Percentiles rank a stretch among this genome's conserved stretches.
phyloP scores from a whole-genome alignment of 108 stramenopile species.

The Cyclotella cryptica region DNA sequence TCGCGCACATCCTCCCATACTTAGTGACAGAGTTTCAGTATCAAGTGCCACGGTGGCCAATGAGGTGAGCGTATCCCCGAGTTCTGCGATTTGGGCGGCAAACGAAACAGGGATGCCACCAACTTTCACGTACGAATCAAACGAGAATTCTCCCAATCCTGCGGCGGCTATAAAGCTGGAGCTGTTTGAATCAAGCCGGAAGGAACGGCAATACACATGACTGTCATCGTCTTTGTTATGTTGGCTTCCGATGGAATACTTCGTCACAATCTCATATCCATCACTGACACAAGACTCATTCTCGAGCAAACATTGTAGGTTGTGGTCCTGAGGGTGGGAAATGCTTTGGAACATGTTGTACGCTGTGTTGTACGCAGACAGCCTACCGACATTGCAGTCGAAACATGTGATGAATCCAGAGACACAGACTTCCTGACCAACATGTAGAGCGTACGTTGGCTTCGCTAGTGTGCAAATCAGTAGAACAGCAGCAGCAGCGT shows the following conservation, averaged over 20 bases:
- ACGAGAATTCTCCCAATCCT: neutral
- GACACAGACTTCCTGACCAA: slow-evolving; percentile 11
- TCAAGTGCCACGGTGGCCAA: slow-evolving; percentile 10
- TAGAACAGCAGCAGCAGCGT: too few relatives aligned
- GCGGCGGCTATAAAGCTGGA: slow-evolving; percentile 9
- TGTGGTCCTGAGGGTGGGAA: neutral
- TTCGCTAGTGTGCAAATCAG: neutral
- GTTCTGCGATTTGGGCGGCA: neutral
- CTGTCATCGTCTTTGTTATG: slow-evolving; percentile 6
- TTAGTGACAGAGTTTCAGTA: slow-evolving; percentile 6
- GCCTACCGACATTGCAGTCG: slow-evolving; percentile 3
- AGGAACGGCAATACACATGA: slow-evolving; percentile 10
- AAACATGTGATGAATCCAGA: slow-evolving; percentile 20
- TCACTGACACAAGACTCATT: slow-evolving; percentile 11
- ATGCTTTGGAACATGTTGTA: slow-evolving; percentile 8
- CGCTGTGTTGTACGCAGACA: neutral
- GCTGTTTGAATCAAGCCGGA: slow-evolving; percentile 6
- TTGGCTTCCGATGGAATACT: neutral
- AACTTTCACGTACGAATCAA: neutral
- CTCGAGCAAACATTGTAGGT: slow-evolving; percentile 5
- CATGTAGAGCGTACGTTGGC: neutral
- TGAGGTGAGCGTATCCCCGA: neutral
- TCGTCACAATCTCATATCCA: slow-evolving; percentile 18
- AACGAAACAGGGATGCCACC: slow-evolving; percentile 13
- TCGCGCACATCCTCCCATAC: slow-evolving; percentile 1